Evolutionary conservation across 768 basidiomycete genomes (phyloP).

Genomic region (Porpolomopsis calyptriformis): DNA sequence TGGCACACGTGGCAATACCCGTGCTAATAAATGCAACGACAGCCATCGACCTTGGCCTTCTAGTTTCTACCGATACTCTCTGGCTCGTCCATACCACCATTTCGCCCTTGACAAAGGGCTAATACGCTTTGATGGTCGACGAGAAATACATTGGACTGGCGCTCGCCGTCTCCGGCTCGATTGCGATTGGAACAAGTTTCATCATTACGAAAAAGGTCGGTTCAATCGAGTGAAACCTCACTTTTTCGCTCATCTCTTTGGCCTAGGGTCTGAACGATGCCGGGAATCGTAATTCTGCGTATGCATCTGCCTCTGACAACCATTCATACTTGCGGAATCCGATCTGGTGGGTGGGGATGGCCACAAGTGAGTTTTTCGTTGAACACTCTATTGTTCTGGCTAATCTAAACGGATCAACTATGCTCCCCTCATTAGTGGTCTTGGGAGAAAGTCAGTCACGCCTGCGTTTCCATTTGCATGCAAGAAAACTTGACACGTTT

Average conservation of each 20-base stretch:
- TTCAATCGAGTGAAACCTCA: not conserved
- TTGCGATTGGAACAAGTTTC: slow-evolving; percentile 90
- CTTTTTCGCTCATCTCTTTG: slow-evolving; percentile 6
- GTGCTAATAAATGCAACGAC: not conserved
- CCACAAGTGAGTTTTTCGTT: slow-evolving; percentile 57
- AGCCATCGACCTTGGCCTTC: too few relatives aligned
- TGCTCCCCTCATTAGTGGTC: slow-evolving; percentile 49
- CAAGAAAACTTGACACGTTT: not conserved
- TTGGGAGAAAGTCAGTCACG: slow-evolving; percentile 69
- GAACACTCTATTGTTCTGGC: not conserved
- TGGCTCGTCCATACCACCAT: not conserved
- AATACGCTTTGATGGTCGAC: slow-evolving; percentile 48
- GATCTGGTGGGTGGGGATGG: slow-evolving; percentile 96
- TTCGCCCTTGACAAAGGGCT: not conserved
- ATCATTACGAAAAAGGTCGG: slow-evolving; percentile 97
- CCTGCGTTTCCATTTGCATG: not conserved
- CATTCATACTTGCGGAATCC: slow-evolving; percentile 81
- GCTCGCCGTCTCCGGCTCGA: slow-evolving; percentile 74
- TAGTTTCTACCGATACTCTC: not conserved
- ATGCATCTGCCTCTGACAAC: slow-evolving; percentile 65
- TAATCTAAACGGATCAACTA: not conserved
- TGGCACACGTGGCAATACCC: not conserved
- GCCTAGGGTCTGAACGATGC: slow-evolving; percentile 86
- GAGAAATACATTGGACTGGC: slow-evolving; percentile 94
- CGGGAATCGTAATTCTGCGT: slow-evolving; percentile 37